phyloP scores from a whole-genome alignment of 208 protist genomes.

The Phytomonas francai region DNA sequence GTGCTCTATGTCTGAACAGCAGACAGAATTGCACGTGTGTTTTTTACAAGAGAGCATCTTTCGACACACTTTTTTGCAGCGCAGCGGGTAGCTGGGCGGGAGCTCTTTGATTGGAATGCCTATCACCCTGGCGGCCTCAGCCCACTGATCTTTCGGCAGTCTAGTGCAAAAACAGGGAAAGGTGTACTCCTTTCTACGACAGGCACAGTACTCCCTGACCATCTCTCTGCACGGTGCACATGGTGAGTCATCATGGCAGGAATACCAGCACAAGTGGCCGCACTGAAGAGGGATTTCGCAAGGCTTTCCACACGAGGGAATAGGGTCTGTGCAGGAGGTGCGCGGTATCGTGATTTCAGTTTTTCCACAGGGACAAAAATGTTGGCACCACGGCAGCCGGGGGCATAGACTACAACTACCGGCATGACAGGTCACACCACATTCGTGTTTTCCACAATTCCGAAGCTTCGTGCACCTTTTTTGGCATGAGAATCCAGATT shows the following conservation, averaged over 20 bases:
- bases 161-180: slow-evolving; percentile 78
- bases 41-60: slow-evolving; percentile 72
- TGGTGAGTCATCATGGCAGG: slow-evolving; percentile 70
- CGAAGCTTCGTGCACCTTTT: slow-evolving; percentile 39
- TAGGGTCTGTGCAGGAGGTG: slow-evolving; percentile 64
- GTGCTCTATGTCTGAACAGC: slow-evolving; percentile 79
- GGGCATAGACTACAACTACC: slow-evolving; percentile 62
- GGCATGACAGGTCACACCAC: slow-evolving; percentile 61
- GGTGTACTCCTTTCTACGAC: slow-evolving; percentile 32
- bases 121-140: slow-evolving; percentile 19
- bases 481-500: slow-evolving; percentile 32
- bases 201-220: slow-evolving; percentile 48
- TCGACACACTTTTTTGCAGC: slow-evolving; percentile 56
- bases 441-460: slow-evolving; percentile 82
- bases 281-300: slow-evolving; percentile 77
- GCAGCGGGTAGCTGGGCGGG: slow-evolving; percentile 39
- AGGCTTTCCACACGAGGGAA: slow-evolving; percentile 73
- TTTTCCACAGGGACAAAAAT: slow-evolving; percentile 46
- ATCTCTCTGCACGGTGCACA: slow-evolving; percentile 73
- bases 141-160: slow-evolving; percentile 51
- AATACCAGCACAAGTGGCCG: slow-evolving; percentile 63
- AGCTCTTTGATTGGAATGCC: slow-evolving; percentile 2
- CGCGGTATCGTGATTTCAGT: slow-evolving; percentile 23
- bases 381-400: slow-evolving; percentile 38
- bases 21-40: slow-evolving; percentile 73